Percentiles rank a stretch among this genome's conserved stretches.
Conservation (phyloP, 75 land plant genomes). For the Larix kaempferi region DNA sequence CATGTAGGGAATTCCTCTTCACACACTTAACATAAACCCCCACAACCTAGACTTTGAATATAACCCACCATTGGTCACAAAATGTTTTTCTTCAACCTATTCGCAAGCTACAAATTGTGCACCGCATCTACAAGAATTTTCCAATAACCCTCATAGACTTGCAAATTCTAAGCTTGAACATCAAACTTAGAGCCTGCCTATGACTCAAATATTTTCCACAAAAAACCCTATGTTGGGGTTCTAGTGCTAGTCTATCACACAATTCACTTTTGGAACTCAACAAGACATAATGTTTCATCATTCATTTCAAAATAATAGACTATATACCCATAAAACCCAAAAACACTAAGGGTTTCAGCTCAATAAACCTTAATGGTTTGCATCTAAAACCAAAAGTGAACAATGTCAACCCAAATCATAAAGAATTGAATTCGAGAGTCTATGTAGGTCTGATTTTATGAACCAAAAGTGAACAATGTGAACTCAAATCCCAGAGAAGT, state of each 20-base stretch:
- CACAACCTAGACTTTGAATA: too few species aligned
- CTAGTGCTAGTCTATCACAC: neutral
- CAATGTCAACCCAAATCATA: too few species aligned
- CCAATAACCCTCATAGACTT: neutral
- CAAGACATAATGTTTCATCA: neutral
- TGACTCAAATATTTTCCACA: neutral
- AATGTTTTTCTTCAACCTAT: neutral
- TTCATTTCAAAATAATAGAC: neutral
- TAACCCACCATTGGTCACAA: neutral
- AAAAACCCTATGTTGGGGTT: neutral
- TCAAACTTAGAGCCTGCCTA: neutral
- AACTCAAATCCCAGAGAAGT: neutral
- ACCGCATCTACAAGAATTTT: neutral
- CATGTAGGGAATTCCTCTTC: too few species aligned
- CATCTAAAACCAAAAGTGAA: neutral
- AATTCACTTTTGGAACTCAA: neutral
- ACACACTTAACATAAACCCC: too few species aligned
- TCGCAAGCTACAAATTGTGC: neutral
- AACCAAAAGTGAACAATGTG: neutral
- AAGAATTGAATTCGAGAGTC: too few species aligned
- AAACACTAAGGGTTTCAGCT: neutral
- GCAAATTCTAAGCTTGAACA: neutral
- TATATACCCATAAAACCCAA: neutral
- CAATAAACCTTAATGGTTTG: neutral
- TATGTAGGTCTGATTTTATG: too few species aligned